A percentile compares a stretch with the other conserved stretches of the same genome.
Conservation (phyloP, 495 filamentous ascomycete genomes). For the Aspergillus cavernicola region DNA sequence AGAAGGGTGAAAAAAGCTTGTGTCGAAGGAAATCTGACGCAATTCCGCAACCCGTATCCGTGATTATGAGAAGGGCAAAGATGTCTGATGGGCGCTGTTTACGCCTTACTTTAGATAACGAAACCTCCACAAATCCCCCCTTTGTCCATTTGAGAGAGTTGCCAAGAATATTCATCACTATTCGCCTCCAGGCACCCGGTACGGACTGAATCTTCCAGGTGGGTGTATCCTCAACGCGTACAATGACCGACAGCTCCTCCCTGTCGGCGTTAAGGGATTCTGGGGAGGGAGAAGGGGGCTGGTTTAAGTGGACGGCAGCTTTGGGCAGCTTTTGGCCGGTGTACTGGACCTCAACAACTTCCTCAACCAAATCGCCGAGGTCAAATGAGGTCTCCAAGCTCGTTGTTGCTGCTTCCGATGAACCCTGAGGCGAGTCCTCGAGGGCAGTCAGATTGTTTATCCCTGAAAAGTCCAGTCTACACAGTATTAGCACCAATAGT, state of each 20-base stretch:
- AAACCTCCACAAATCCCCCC: conserved; percentile 56
- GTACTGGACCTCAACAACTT: conserved; percentile 57
- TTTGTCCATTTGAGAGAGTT: conserved; percentile 69
- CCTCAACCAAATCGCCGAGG: conserved; percentile 51
- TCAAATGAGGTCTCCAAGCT: conserved; percentile 35
- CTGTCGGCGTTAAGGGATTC: not conserved
- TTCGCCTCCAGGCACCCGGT: conserved; percentile 59
- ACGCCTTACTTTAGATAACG: conserved; percentile 35
- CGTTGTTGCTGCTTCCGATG: not conserved
- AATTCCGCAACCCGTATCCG: conserved; percentile 67
- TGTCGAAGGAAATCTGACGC: conserved; percentile 61
- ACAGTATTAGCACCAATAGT: not conserved
- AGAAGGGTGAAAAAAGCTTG: conserved; percentile 64
- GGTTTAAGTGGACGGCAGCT: not conserved
- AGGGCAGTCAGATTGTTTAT: conserved; percentile 39
- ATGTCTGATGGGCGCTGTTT: conserved; percentile 13
- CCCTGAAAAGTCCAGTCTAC: conserved; percentile 53
- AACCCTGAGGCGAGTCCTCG: conserved; percentile 8
- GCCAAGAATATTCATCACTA: conserved; percentile 70
- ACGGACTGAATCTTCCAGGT: conserved; percentile 55
- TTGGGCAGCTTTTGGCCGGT: conserved; percentile 34
- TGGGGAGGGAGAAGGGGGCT: not conserved
- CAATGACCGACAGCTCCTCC: conserved; percentile 35
- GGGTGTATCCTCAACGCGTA: conserved; percentile 50
- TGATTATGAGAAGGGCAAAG: conserved; percentile 46